Base-by-base conservation (phyloP, 306 rosid genomes). In the Quercus rubra region DNA sequence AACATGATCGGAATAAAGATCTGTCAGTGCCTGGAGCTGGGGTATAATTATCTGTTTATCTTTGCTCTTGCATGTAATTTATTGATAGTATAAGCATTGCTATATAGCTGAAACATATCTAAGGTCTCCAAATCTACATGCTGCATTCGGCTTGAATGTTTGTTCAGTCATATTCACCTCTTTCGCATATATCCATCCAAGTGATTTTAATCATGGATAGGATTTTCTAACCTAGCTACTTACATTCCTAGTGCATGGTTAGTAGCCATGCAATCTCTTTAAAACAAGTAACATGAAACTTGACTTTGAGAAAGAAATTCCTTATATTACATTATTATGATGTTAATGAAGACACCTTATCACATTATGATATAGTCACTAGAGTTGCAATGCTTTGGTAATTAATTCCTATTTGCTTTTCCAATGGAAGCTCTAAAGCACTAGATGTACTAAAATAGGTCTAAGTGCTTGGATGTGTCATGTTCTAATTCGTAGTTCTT, bases 21-120 rank as follows among this genome's bases (percentile, higher is more conserved):
- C 82, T 91, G 84, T 94, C 97, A 1, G 98, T 86, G 17, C 99
- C 97, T 89, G 99, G 93, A 85, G 99, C 99, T 75, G 99, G 98
- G 98, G 99, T 95, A 93, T 77, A 86, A 58, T 74, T 74, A 51
- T 81, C 61, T 51, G 62, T 56, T 28, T 61, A 68, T 43, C 31
- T 31, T 77, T 68, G 6, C 67, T 41, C 55, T 21, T 80, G 28
- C 66, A 69, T 84, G 69, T 31, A 78, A 74, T 73, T 49, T 67
- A 41, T 81, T 79, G 74, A 58, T 77, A 27, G 74, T 55, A 77
- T 55, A 51, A 38, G n/a, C 52, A 35, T 27, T 70, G 51, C 70
- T 67, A 41, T 55, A 35, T n/a, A 20, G n/a, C 59, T 49, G 35
- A 41, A 66, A 61, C 70, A 35, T 58, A 27, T 28, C 41, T 77